Percentiles rank a stretch among this genome's conserved stretches.
phyloP scores from a whole-genome alignment of 495 filamentous ascomycete genomes.

The Articulospora tetracladia region DNA sequence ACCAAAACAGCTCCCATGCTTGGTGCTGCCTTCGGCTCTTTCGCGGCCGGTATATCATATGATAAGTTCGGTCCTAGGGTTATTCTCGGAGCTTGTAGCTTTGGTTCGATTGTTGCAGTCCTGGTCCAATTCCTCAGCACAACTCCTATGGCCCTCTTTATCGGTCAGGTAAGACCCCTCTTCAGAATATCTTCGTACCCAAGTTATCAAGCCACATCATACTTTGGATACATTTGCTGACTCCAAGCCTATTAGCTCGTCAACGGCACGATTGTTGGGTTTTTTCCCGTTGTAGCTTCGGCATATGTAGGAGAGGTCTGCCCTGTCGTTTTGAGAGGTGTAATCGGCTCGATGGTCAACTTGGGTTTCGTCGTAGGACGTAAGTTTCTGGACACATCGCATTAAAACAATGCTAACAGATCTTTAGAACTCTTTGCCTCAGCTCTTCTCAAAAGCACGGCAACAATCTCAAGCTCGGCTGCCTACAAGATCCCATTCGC shows the following conservation, averaged over 20 bases:
- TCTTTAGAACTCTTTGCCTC: slow-evolving; percentile 51
- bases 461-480: slow-evolving; percentile 48
- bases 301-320: slow-evolving; percentile 71
- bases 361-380: background rate
- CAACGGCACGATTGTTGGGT: slow-evolving; percentile 65
- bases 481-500: slow-evolving; percentile 41
- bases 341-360: slow-evolving; percentile 22
- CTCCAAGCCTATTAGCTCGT: slow-evolving; percentile 38
- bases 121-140: slow-evolving; percentile 14
- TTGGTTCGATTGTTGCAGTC: slow-evolving; percentile 4
- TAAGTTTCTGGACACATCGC: slow-evolving; percentile 25
- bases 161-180: slow-evolving; percentile 38
- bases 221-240: background rate
- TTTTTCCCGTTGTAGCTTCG: slow-evolving; percentile 57
- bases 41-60: background rate
- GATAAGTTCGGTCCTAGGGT: background rate
- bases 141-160: slow-evolving; percentile 54
- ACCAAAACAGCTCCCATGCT: background rate
- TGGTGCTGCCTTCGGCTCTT: background rate
- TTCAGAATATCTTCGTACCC: background rate
- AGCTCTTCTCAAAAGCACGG: slow-evolving; percentile 53
- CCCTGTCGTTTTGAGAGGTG: slow-evolving; percentile 55
- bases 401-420: background rate
- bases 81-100: background rate
- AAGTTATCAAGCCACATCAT: too few species aligned